Percentiles rank a stretch among this genome's conserved stretches.
These are phyloP conservation scores for Pyrenophora seminiperda DNA, from an alignment of 2,329 filamentous ascomycete species.

Conservation along the genomic window DNA sequence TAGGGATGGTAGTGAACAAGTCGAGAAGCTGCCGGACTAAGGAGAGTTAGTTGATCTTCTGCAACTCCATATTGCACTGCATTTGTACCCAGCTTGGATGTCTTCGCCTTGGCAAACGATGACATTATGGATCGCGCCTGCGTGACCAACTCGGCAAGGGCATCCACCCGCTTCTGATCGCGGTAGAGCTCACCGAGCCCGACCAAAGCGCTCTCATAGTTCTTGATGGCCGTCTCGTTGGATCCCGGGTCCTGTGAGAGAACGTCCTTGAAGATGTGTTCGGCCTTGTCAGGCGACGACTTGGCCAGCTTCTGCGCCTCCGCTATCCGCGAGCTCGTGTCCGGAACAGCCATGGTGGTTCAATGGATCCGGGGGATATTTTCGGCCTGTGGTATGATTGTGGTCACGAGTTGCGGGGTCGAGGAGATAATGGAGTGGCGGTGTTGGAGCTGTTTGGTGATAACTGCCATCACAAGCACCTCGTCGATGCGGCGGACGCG, in stretches of 20 bases:
- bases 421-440: constrained; percentile 11
- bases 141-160: constrained; percentile 87
- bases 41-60: constrained; percentile 9
- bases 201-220: constrained; percentile 89
- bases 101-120: constrained; percentile 98
- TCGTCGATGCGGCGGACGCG: constrained; percentile 14
- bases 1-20: constrained; percentile 89
- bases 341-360: constrained; percentile 45
- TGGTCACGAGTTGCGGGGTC: constrained; percentile 2
- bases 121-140: constrained; percentile 90
- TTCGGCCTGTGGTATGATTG: background rate
- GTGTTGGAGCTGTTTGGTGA: constrained; percentile 15
- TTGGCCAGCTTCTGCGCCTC: constrained; percentile 86
- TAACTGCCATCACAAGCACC: constrained; percentile 21
- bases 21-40: constrained; percentile 95
- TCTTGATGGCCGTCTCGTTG: constrained; percentile 83
- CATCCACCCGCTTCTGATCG: constrained; percentile 80
- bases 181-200: constrained; percentile 91
- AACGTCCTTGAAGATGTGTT: constrained; percentile 86
- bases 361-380: constrained; percentile 1
- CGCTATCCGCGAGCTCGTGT: constrained; percentile 71
- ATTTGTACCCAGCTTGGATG: constrained; percentile 86
- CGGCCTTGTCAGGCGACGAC: constrained; percentile 80
- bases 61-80: no score
- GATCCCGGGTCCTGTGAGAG: constrained; percentile 82